phyloP scores from a whole-genome alignment of 371 early-diverging fungal species.

The Mortierella sp. region DNA sequence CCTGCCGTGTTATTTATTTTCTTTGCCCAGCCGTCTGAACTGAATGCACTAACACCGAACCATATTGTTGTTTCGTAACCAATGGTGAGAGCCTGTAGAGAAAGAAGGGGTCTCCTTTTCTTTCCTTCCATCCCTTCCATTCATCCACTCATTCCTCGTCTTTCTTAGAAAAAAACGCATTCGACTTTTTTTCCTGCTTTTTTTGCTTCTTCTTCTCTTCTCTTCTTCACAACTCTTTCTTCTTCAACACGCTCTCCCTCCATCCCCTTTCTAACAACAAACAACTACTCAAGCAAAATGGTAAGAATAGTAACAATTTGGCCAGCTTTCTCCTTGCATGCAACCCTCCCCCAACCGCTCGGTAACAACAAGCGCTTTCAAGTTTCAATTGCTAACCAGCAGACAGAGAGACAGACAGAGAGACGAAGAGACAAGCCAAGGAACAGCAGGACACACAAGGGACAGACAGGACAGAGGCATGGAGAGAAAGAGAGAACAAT shows the following conservation, averaged over 20 bases:
- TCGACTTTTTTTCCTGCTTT: background rate
- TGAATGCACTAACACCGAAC: no score
- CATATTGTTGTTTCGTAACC: no score
- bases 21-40: no score
- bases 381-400: background rate
- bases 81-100: no score
- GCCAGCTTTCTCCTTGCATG: background rate
- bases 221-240: background rate
- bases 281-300: background rate
- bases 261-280: background rate
- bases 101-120: background rate
- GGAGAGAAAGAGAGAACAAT: background rate
- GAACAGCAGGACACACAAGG: no score
- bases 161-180: background rate
- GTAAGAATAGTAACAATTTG: background rate
- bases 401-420: background rate
- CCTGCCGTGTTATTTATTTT: no score
- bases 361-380: background rate
- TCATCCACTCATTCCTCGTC: conserved; percentile 8
- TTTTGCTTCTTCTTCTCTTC: background rate
- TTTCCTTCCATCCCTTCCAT: conserved; percentile 30
- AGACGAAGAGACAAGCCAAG: background rate
- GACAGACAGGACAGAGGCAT: background rate
- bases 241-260: background rate
- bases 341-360: background rate